These are phyloP conservation scores for Torulaspora delbrueckii DNA, from an alignment of 805 yeast species.

Conservation along the genomic window DNA sequence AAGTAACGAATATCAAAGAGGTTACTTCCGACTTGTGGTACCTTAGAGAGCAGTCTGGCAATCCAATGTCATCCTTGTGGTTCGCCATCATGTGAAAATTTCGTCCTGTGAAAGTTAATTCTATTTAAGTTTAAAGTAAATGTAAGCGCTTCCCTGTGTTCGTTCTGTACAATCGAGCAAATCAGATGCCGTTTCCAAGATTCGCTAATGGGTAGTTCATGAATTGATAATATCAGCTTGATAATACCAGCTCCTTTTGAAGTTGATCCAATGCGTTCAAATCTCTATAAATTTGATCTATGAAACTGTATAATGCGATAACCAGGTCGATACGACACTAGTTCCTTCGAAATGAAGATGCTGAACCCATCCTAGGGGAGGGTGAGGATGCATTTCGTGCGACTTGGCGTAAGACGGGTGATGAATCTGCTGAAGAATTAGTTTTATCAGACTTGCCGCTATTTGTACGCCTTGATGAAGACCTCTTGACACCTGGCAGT, in stretches of 20 bases:
- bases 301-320: background rate
- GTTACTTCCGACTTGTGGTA: constrained; percentile 21
- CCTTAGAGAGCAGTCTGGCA: constrained; percentile 19
- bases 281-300: background rate
- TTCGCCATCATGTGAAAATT: background rate
- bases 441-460: constrained; percentile 11
- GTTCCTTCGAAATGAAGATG: constrained; percentile 3
- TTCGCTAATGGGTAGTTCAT: too few species aligned
- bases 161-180: background rate
- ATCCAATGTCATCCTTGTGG: constrained; percentile 5
- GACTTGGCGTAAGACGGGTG: constrained; percentile 11
- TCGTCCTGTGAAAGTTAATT: background rate
- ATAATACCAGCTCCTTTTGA: too few species aligned
- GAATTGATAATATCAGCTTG: too few species aligned
- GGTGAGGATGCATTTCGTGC: constrained; percentile 10
- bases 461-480: constrained; percentile 19
- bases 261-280: too few species aligned
- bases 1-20: constrained; percentile 7
- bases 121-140: background rate
- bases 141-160: background rate
- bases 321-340: background rate
- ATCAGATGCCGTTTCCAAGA: too few species aligned
- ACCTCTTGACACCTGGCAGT: constrained; percentile 25
- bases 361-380: constrained; percentile 10
- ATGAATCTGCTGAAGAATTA: constrained; percentile 12